Percentiles rank a stretch among this genome's conserved stretches.
Conservation (phyloP, 352 stramenopile genomes). For the Halophytophthora polymorphica region DNA sequence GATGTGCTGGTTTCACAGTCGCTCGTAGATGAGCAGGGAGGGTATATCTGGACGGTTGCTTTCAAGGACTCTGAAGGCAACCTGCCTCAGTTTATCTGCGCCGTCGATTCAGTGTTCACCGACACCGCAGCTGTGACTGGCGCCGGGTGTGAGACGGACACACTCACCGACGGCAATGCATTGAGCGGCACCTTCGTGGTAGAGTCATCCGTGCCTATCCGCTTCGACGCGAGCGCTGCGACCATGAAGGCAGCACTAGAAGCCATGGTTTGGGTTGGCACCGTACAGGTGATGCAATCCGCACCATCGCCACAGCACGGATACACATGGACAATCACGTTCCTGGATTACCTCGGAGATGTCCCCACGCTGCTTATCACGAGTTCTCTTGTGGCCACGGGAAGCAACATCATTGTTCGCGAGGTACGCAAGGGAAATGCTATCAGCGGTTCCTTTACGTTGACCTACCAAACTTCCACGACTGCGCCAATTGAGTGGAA, state of each 20-base stretch:
- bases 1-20: conserved; percentile 61
- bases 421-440: conserved; percentile 74
- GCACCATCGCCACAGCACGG: conserved; percentile 50
- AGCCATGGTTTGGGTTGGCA: conserved; percentile 55
- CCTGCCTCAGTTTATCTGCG: conserved; percentile 73
- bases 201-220: conserved; percentile 54
- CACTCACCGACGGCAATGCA: conserved; percentile 71
- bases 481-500: conserved; percentile 49
- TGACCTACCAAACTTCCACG: conserved; percentile 39
- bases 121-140: conserved; percentile 9
- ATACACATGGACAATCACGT: conserved; percentile 77
- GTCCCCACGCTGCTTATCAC: conserved; percentile 53
- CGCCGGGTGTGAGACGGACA: conserved; percentile 49
- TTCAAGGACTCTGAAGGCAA: conserved; percentile 67
- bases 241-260: conserved; percentile 51
- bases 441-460: conserved; percentile 58
- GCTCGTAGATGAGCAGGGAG: conserved; percentile 61
- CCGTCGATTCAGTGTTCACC: conserved; percentile 34
- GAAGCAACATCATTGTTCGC: conserved; percentile 46
- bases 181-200: conserved; percentile 71
- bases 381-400: conserved; percentile 61
- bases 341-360: conserved; percentile 68
- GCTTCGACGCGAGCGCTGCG: conserved; percentile 46
- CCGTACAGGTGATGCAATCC: conserved; percentile 54
- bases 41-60: conserved; percentile 73